Evolutionary conservation across 768 basidiomycete species (phyloP), one percentile per base, ranked within the genome.

Genomic region (Pleurotus tuber-regium): DNA sequence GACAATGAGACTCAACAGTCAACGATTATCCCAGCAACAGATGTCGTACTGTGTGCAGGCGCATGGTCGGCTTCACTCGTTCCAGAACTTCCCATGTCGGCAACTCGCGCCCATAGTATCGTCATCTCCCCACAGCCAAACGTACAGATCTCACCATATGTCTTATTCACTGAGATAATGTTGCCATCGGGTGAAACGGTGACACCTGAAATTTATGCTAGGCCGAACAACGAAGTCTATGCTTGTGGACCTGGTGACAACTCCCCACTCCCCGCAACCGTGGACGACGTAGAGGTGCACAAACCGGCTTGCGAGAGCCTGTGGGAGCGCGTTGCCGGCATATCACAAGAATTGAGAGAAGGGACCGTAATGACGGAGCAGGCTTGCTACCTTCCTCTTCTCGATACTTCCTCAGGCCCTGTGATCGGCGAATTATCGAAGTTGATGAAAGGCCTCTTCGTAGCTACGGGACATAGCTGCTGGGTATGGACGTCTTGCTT

Each of bases 181-280:
- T 54, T 66, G 4, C 63, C 62, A 26, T 48, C 35, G 40, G 39
- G 16, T 25, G 51, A 42, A 31, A 54, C 35, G 29, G 77, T 67
- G 9, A 74, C 74, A 3, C 85, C 87, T 7, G 87, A 89, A 63
- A 84, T 89, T 31, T 89, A 89, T 59, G 80, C 86, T 2, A 82
- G 87, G 0, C 84, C 49, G 4, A 75, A 79, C 39, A 77, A 80
- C 58, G 83, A 87, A 61, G 78, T 89, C 11, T 87, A 86, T 62
- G 86, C 82, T 16, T 95, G 91, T 66, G 89, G 90, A 2, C 80
- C 87, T 5, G 87, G 87, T 18, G 91, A 94, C 64, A 77, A 84
- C 59, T 76, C 76, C 3, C 72, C 77, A 2, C 78, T 96, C 4
- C 90, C 91, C 1, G 62, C 70, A 1, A 80, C 71, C 19, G 88